Evolutionary conservation across 2,329 filamentous ascomycete species (phyloP), one percentile per base, ranked within the genome.

Genomic region (Botrytis deweyae): DNA sequence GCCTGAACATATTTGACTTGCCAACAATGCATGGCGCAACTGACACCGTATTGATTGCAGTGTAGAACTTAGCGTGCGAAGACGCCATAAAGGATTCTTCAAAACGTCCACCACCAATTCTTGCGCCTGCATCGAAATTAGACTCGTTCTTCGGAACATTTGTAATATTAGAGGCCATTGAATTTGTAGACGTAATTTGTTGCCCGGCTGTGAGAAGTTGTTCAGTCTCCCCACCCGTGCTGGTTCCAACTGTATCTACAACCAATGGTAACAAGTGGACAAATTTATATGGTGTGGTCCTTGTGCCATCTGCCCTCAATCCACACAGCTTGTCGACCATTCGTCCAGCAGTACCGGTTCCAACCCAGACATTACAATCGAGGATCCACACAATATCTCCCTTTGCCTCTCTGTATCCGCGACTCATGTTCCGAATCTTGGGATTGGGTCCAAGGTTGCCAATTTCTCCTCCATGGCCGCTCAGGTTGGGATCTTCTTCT

Each of bases 1-100:
- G 93, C 74, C 96, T 92, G 84, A 98, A 99, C 95, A 99, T 98
- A 84, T 97, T 98, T 80, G 94, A 97, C 84, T 99, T 99, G 69
- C 96, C 96, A 36, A 98, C 92, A 74, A 97, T 92, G 83, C 96
- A 99, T 14, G 97, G 96, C 0, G 96, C 96, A 70, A 98, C 84
- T 5, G 92, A 88, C 25, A 98, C 93, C 0, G 93, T 93, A 83
- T 98, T 98, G 87, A 99, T 99, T 75, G 95, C 96, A 14, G 92
- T 92, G 84, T 99, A 99, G 86, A 99, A 98, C 81, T 99, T 99
- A 78, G 94, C 94, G 82, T 99, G 96, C 0, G 94, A 90, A 0
- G 94, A 96, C 0, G 94, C 91, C 87, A 99, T 92, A 84, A 98
- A 99, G 83, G 95, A 90, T 81, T 99, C 96, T 81, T 99, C 96